These are phyloP conservation scores for Typha latifolia DNA, from an alignment of 176 grass and related monocot genomes.

Conservation along the genomic window DNA sequence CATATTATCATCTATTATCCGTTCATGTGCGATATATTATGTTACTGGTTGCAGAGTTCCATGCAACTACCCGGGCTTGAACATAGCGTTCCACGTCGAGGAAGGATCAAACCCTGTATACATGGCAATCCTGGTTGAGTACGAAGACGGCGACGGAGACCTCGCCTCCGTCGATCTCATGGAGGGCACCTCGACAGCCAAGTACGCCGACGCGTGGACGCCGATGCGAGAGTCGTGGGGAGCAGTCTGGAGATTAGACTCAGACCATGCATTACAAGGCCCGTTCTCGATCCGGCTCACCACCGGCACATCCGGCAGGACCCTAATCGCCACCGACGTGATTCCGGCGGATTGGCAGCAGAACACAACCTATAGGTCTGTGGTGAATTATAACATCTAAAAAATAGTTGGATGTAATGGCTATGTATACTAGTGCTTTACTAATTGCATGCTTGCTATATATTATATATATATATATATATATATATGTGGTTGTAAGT, in stretches of 20 bases:
- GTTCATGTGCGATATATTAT: neutral
- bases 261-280: constrained; percentile 15
- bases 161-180: constrained; percentile 70
- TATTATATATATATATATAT: too few relatives aligned
- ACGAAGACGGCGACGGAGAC: constrained; percentile 92
- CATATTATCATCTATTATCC: too few relatives aligned
- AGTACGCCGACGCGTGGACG: constrained; percentile 32
- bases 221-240: constrained; percentile 55
- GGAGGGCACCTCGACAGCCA: constrained; percentile 23
- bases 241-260: constrained; percentile 51
- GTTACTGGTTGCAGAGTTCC: constrained; percentile 40
- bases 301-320: constrained; percentile 43
- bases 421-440: too few relatives aligned
- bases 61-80: constrained; percentile 68
- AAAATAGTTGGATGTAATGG: constrained; percentile 26
- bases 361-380: constrained; percentile 34
- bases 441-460: too few relatives aligned
- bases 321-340: constrained; percentile 51
- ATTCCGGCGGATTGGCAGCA: constrained; percentile 63
- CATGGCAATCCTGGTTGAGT: constrained; percentile 69
- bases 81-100: constrained; percentile 78
- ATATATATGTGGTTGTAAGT: too few relatives aligned
- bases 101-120: constrained; percentile 64
- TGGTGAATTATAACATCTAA: constrained; percentile 17
- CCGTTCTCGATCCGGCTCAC: constrained; percentile 63